Evolutionary conservation across 1,284 basidiomycete species (phyloP), one percentile per base, ranked within the genome.

Genomic region (Pterula multifida): DNA sequence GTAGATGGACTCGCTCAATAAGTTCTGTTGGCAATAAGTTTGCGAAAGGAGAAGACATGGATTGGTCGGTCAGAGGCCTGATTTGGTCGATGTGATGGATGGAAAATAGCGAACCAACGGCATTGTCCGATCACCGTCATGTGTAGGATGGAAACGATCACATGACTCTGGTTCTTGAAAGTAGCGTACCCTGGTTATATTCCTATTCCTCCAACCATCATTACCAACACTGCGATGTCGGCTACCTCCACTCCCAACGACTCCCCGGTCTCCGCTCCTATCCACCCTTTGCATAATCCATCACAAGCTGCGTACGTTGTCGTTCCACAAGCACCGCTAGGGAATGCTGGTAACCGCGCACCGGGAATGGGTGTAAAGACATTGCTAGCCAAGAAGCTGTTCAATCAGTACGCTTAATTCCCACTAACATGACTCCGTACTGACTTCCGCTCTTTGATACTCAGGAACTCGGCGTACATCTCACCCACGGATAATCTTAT

Each of bases 401-500:
- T 88, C 26, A 90, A 88, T 59, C 78, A 79, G 90, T 91, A 57
- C 60, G 85, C 75, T 13, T 9, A 35, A 3, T 42, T 36, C 23
- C 25, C 45, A 17, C 45, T 50, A 47, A 44, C 36, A 39, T 23
- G 36, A 12, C 25, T 32, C n/a, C 2, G 32, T 51, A 25, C 48
- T 44, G 39, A 22, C 23, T n/a, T n/a, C n/a, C n/a, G n/a, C n/a
- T n/a, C n/a, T 47, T 42, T 15, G 9, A 19, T 48, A 47, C 36
- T 17, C 61, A 90, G 90, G 60, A 91, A 91, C 64, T 81, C 87
- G 6, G 79, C 77, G 45, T 90, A 78, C 58, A 70, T 91, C 56
- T 95, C 92, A 13, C 93, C 93, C 3, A 95, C 93, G 6, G 93
- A 97, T 65, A 89, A 87, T 60, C 73, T 96, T 65, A 81, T 95